These are phyloP conservation scores for Lantana camara DNA, from an alignment of 257 asterid species.

Conservation along the genomic window DNA sequence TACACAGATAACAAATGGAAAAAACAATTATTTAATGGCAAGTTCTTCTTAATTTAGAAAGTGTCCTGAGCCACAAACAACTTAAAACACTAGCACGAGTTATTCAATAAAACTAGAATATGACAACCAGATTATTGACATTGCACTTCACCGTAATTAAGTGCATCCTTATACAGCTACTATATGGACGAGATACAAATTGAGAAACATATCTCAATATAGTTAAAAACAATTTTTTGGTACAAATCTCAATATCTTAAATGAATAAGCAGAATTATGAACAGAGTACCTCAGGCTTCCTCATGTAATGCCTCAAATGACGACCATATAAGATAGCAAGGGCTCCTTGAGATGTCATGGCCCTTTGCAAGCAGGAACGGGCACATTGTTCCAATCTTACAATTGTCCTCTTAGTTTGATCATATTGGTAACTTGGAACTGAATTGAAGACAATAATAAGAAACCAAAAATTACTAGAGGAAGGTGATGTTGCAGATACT, in stretches of 20 bases:
- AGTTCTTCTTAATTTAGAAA: neutral
- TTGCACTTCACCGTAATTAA: no score
- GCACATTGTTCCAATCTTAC: slow-evolving; percentile 84
- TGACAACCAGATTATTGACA: neutral
- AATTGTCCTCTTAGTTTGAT: slow-evolving; percentile 75
- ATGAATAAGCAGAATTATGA: neutral
- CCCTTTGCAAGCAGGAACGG: slow-evolving; percentile 66
- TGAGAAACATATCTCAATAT: neutral
- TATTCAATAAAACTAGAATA: neutral
- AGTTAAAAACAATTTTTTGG: neutral
- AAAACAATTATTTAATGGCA: neutral
- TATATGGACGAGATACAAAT: no score
- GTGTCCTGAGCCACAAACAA: neutral
- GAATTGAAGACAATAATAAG: slow-evolving; percentile 31
- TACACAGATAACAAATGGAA: no score
- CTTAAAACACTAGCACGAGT: neutral
- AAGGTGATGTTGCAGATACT: slow-evolving; percentile 3
- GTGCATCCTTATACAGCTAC: no score
- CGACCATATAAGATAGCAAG: slow-evolving; percentile 88
- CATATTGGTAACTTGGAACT: slow-evolving; percentile 70
- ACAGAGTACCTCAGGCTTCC: slow-evolving; percentile 71
- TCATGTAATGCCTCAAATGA: slow-evolving; percentile 72
- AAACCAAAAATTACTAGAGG: slow-evolving; percentile 24
- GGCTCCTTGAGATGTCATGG: slow-evolving; percentile 73
- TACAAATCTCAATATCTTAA: no score